Percentiles rank a stretch among this genome's conserved stretches.
Evolutionary conservation across 2,329 filamentous ascomycete genomes (phyloP).

Genomic region (Thermothelomyces thermophilus): DNA sequence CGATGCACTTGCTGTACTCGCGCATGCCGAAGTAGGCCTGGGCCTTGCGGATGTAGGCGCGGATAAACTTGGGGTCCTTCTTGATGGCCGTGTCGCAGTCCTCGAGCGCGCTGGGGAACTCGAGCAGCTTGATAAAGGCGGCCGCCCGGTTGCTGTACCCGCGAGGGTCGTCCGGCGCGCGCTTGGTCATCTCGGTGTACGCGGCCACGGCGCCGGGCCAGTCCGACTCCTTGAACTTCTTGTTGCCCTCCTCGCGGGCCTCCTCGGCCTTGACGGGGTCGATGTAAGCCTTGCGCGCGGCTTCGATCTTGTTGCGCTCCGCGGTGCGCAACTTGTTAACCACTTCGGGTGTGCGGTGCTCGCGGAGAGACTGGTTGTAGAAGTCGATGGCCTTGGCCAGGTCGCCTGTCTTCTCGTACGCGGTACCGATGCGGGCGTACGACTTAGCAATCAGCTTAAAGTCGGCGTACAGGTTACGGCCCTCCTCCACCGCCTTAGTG

Average conservation of each 20-base stretch:
- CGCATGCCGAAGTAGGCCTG: conserved; percentile 96
- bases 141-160: conserved; percentile 97
- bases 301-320: conserved; percentile 77
- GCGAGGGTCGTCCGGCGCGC: conserved; percentile 82
- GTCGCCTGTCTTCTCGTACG: conserved; percentile 86
- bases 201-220: conserved; percentile 93
- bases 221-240: conserved; percentile 94
- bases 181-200: conserved; percentile 95
- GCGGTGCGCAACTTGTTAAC: conserved; percentile 85
- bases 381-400: conserved; percentile 72
- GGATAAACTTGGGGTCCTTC: conserved; percentile 85
- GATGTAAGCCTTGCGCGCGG: conserved; percentile 72
- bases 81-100: conserved; percentile 91
- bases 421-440: conserved; percentile 90
- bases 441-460: conserved; percentile 99
- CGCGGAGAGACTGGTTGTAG: conserved; percentile 90
- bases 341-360: conserved; percentile 92
- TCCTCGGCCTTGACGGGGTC: conserved; percentile 90
- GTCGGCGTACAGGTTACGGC: conserved; percentile 82
- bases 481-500: conserved; percentile 82
- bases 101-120: conserved; percentile 86
- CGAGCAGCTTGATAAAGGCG: conserved; percentile 92
- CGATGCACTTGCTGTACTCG: conserved; percentile 91
- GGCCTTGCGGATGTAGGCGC: conserved; percentile 93
- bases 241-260: conserved; percentile 88